Conservation (phyloP, 78 protist species). For the Ministeria vibrans region DNA sequence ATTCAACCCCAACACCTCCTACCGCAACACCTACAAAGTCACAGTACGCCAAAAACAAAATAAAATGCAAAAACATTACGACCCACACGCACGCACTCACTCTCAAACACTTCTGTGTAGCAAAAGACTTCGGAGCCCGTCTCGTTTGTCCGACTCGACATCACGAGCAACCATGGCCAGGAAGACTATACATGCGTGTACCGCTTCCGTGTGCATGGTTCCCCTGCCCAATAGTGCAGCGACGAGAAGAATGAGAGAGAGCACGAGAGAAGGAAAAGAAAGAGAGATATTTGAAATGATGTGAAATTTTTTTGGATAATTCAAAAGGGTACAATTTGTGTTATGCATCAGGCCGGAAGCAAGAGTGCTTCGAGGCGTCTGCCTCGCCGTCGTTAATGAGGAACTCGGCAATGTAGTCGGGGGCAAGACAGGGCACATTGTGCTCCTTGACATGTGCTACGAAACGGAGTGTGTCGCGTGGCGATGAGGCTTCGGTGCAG, state of each 20-base stretch:
- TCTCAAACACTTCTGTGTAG: neutral
- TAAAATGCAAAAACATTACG: neutral
- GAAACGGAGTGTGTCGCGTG: neutral
- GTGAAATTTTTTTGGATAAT: too few relatives aligned
- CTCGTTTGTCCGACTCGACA: neutral
- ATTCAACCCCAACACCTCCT: too few relatives aligned
- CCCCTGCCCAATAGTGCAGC: too few relatives aligned
- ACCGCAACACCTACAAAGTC: neutral
- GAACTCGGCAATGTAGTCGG: conserved; percentile 3
- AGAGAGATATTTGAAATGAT: too few relatives aligned
- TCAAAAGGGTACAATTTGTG: too few relatives aligned
- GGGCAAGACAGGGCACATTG: neutral
- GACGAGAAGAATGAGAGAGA: too few relatives aligned
- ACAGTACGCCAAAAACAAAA: neutral
- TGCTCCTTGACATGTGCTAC: too few relatives aligned
- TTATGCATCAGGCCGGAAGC: too few relatives aligned
- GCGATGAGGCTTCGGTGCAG: neutral
- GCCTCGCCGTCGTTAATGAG: neutral
- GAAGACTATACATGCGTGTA: neutral
- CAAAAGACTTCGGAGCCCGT: neutral
- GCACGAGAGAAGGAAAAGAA: too few relatives aligned
- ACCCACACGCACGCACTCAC: neutral
- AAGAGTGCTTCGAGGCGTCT: too few relatives aligned
- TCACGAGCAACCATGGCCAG: neutral
- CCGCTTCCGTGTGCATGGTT: conserved; percentile 8